Percentiles rank a stretch among this genome's conserved stretches.
Evolutionary conservation across 768 basidiomycete species (phyloP).

Genomic region (Phanerochaete carnosa): DNA sequence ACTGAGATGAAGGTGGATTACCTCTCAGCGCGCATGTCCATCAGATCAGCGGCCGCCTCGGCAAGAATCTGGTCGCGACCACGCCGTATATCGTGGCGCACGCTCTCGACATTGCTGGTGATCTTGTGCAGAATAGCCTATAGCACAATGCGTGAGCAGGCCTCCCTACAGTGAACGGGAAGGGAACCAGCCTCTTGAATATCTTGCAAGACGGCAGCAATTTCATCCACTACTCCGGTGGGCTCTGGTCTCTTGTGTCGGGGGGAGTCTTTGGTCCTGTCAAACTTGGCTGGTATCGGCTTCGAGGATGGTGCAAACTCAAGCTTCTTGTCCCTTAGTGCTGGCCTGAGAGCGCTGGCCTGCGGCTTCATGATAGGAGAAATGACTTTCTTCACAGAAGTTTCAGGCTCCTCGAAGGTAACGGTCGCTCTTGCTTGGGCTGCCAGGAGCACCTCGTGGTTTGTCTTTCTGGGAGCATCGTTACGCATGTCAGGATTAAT

Average conservation of each 20-base stretch:
- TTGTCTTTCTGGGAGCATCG: not conserved
- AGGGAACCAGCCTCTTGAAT: conserved; percentile 2
- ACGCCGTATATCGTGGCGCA: not conserved
- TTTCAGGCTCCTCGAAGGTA: not conserved
- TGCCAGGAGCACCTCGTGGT: not conserved
- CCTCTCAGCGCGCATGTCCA: conserved; percentile 9
- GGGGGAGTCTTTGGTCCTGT: not conserved
- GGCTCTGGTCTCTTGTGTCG: not conserved
- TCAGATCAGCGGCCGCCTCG: conserved; percentile 9
- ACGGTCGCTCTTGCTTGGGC: not conserved
- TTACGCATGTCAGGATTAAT: not conserved
- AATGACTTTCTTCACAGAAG: not conserved
- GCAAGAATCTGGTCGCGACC: conserved; percentile 4
- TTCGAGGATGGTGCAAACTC: not conserved
- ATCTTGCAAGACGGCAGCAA: conserved; percentile 3
- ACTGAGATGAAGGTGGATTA: not conserved
- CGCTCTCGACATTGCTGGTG: conserved; percentile 1
- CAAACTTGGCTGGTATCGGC: not conserved
- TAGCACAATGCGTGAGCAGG: not conserved
- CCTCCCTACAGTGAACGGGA: not conserved
- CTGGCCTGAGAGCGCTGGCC: not conserved
- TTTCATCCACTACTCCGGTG: not conserved
- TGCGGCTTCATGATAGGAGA: not conserved
- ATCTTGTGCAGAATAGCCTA: conserved; percentile 14
- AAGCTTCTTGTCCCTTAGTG: not conserved